Conservation (phyloP, 176 grass and related monocot species). For the Bolboschoenus planiculmis region DNA sequence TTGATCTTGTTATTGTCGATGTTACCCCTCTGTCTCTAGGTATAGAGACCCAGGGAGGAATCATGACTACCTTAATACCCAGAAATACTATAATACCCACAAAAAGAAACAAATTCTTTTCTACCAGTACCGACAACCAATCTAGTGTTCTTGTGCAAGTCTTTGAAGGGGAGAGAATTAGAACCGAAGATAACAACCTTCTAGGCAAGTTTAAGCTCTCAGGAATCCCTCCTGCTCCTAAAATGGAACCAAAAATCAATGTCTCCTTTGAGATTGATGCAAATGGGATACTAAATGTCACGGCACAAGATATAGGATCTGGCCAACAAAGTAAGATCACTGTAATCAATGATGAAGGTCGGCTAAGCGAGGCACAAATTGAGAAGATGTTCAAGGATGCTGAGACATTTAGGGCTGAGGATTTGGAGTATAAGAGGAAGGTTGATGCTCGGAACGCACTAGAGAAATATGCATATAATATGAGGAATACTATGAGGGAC, state of each 20-base stretch:
- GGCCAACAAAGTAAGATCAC: background rate
- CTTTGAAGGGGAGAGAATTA: background rate
- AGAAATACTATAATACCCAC: slow-evolving; percentile 26
- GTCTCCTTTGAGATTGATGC: background rate
- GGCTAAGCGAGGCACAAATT: background rate
- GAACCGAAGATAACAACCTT: background rate
- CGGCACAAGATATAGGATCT: background rate
- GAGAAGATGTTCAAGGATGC: slow-evolving; percentile 19
- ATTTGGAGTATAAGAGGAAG: background rate
- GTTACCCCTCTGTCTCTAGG: slow-evolving; percentile 14
- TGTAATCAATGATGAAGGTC: background rate
- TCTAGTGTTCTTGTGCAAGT: background rate
- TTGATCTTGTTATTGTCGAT: slow-evolving; percentile 22
- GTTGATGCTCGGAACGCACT: background rate
- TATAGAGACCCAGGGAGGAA: slow-evolving; percentile 19
- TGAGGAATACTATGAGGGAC: background rate
- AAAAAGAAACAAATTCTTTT: background rate
- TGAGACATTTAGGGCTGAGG: background rate
- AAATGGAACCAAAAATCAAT: background rate
- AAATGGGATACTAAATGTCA: background rate
- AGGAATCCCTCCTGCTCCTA: background rate
- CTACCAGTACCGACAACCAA: slow-evolving; percentile 2
- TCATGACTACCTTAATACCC: slow-evolving; percentile 21
- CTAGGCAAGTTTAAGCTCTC: background rate
- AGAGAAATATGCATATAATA: slow-evolving; percentile 14